Base-by-base conservation (phyloP, 768 basidiomycete species). In the Mycena haematopus region DNA sequence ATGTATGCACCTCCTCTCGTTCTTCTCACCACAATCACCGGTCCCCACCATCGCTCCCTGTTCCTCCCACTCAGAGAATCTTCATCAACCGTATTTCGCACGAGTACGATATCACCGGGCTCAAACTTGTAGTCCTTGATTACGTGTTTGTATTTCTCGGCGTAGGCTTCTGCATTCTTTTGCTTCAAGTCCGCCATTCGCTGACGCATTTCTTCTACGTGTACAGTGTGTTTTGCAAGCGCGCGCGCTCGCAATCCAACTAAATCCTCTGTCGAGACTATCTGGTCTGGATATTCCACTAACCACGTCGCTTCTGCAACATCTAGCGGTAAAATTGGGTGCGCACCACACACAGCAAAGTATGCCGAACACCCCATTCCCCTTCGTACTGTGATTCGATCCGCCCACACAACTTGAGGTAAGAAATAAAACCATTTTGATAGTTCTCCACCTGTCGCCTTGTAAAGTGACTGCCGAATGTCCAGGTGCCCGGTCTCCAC, bases 231-330 rank as follows among this genome's bases (percentile, higher is more conserved):
- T 46, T 44, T 68, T 21, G 19, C 62, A 7, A 63, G 52, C 25
- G 62, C 62, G 7, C 46, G 33, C 0, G 69, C 62, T 45, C 62
- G 51, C 8, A 63, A 44, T 7, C 62, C 71, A 5, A 76, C 52
- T 0, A 75, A 63, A 0, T 75, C 71, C 1, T 29, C 29, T 3
- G 66, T 60, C 0, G 65, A 47, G 5, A 75, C 35, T 0, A 49
- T n/a, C 0, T 19, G 10, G 4, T 65, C 45, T 17, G 69, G 58
- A 3, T 61, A 68, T 9, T 70, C 63, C 0, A 68, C 56, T 36
- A 74, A 56, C 50, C 73, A 77, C 3, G 72, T 74, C 0, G 72
- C 67, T 52, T 76, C 72, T 6, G 63, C 62, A 5, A 76, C 29
- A 22, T 76, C 73, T 21, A 71, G 57, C 0, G 69, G 72, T 1